Conservation (phyloP, 1,284 basidiomycete genomes). For the Cutaneotrichosporon daszewskae region DNA sequence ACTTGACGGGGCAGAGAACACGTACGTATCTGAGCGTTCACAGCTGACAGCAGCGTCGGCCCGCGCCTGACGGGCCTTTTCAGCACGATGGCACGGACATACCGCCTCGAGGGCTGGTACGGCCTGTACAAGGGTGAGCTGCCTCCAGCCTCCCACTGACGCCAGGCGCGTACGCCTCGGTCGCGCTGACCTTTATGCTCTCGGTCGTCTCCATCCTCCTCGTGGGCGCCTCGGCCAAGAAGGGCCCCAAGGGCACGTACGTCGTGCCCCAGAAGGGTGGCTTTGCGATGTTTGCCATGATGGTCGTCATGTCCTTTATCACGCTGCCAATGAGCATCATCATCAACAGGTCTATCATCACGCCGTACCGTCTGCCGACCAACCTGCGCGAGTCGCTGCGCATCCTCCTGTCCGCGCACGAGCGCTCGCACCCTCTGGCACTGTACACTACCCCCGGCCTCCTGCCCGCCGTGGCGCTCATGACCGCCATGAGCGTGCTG, state of each 20-base stretch:
- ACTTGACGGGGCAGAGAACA: constrained; percentile 54
- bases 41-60: constrained; percentile 38
- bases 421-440: constrained; percentile 70
- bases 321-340: constrained; percentile 72
- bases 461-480: constrained; percentile 61
- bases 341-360: constrained; percentile 77
- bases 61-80: constrained; percentile 43
- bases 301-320: constrained; percentile 49
- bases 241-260: constrained; percentile 56
- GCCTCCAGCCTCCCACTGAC: not conserved
- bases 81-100: constrained; percentile 65
- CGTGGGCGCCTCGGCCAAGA: constrained; percentile 35
- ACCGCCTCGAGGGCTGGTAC: constrained; percentile 69
- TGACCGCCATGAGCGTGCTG: constrained; percentile 61
- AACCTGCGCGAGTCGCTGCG: constrained; percentile 60
- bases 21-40: constrained; percentile 17
- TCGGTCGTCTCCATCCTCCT: constrained; percentile 44
- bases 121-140: constrained; percentile 78
- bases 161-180: constrained; percentile 60
- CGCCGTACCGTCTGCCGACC: constrained; percentile 70
- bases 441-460: constrained; percentile 80
- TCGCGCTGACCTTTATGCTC: constrained; percentile 57
- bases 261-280: constrained; percentile 64
- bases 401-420: constrained; percentile 72
- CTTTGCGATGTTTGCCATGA: constrained; percentile 54